Evolutionary conservation across 2,329 filamentous ascomycete species (phyloP).

Genomic region (Fusarium luffae): DNA sequence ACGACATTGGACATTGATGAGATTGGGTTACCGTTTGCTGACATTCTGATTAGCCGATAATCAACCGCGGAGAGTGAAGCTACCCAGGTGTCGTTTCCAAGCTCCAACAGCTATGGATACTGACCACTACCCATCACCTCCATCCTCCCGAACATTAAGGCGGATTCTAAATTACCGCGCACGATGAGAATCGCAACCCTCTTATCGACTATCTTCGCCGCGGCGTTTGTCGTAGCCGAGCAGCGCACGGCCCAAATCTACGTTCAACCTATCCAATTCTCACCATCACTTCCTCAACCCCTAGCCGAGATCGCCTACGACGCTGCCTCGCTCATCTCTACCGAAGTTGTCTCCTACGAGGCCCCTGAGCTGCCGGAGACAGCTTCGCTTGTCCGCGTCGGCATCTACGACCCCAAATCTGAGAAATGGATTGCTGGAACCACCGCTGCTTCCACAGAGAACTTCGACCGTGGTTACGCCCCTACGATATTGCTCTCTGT

Average conservation of each 20-base stretch:
- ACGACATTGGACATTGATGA: not conserved
- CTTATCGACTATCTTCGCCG: constrained; percentile 57
- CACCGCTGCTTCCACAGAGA: constrained; percentile 65
- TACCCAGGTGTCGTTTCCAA: constrained; percentile 38
- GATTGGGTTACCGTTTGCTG: not conserved
- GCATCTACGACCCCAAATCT: constrained; percentile 63
- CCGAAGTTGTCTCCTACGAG: constrained; percentile 65
- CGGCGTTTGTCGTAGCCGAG: constrained; percentile 53
- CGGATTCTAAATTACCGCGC: not conserved
- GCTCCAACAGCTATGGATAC: constrained; percentile 13
- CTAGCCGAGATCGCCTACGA: constrained; percentile 70
- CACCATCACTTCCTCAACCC: constrained; percentile 50
- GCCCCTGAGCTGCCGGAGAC: constrained; percentile 63
- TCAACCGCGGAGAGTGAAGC: constrained; percentile 30
- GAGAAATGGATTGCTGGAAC: constrained; percentile 65
- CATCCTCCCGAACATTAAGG: not conserved
- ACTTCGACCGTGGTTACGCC: constrained; percentile 70
- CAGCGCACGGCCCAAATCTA: constrained; percentile 63
- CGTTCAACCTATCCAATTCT: constrained; percentile 61
- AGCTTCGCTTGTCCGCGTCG: constrained; percentile 65
- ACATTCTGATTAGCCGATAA: constrained; percentile 34
- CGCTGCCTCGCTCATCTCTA: constrained; percentile 54
- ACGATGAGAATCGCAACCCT: constrained; percentile 57
- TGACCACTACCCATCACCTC: constrained; percentile 3
- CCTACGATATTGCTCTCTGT: constrained; percentile 67